Base-by-base conservation (phyloP, 2,329 filamentous ascomycete genomes). In the Nemania bipapillata region DNA sequence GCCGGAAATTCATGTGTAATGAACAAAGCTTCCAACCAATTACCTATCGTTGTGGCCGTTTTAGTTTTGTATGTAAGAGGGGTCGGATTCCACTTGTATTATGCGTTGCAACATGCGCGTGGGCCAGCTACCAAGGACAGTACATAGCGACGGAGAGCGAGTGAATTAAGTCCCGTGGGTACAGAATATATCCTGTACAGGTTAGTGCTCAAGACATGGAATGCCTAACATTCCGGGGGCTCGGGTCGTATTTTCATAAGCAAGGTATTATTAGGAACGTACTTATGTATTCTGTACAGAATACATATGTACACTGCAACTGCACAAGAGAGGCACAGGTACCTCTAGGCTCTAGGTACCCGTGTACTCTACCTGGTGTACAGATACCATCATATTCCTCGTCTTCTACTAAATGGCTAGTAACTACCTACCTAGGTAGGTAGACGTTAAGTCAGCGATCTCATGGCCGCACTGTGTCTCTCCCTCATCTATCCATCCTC, bases 111-210 rank as follows among this genome's bases (percentile, higher is more conserved):
- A 32, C 12, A 58, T 57, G 47, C 35, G 20, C 28, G 49, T 60
- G 65, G 58, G 47, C 52, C 66, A 63, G 63, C 35, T 69, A 59
- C 66, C 63, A 63, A 62, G 45, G 37, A 20, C 17, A 35, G n/a
- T 35, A 30, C 52, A n/a, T 49, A 12, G 20, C 22, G 47, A 50
- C 66, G 66, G 66, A 66, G 54, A 69, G 66, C 66, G 66, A 69
- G 57, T 45, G 37, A 52, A 8, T 56, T 32, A 32, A 22, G 52
- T 60, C 42, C 65, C 55, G 32, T n/a, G n/a, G n/a, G n/a, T 59
- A 35, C 42, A 20, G 60, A 30, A 50, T 56, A 9, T 32, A 32
- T 32, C 30, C 4, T 32, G 30, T 4, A 32, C 30, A 9, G 4
- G 4, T 32, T 32, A 54, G 28, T 55, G 60, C 50, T 63, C 56